phyloP scores from a whole-genome alignment of 495 filamentous ascomycete genomes.

The Lindgomyces ingoldianus region DNA sequence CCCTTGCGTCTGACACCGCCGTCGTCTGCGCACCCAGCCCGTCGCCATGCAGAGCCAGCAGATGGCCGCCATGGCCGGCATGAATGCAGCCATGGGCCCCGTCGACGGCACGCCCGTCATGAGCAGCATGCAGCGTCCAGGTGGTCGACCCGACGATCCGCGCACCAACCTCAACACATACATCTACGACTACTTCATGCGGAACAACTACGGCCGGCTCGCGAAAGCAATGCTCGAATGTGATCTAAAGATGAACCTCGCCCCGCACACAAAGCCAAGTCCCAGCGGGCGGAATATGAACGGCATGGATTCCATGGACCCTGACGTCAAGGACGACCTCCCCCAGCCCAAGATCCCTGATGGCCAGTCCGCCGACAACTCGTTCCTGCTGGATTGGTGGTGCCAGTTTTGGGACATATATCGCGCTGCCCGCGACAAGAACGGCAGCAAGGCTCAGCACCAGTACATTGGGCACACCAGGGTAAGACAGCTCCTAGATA shows the following conservation, averaged over 20 bases:
- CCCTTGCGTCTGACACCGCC: neutral
- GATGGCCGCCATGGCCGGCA: conserved; percentile 41
- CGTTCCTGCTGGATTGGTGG: conserved; percentile 94
- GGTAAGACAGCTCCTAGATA: conserved; percentile 53
- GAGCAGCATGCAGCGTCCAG: conserved; percentile 32
- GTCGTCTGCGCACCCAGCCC: neutral
- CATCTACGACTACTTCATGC: conserved; percentile 95
- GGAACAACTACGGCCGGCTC: conserved; percentile 75
- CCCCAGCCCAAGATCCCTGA: conserved; percentile 68
- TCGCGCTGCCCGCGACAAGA: conserved; percentile 68
- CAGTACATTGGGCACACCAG: conserved; percentile 80
- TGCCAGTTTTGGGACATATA: conserved; percentile 96
- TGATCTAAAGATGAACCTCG: conserved; percentile 53
- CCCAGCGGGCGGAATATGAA: conserved; percentile 52
- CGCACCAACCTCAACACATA: conserved; percentile 72
- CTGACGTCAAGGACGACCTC: conserved; percentile 70
- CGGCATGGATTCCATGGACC: conserved; percentile 79
- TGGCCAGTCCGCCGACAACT: conserved; percentile 61
- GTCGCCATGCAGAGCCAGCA: conserved; percentile 40
- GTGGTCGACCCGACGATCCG: conserved; percentile 9
- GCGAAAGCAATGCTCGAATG: conserved; percentile 73
- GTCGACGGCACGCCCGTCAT: conserved; percentile 40
- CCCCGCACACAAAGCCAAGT: conserved; percentile 50
- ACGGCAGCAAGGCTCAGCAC: conserved; percentile 41
- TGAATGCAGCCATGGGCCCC: conserved; percentile 36